Evolutionary conservation across 1,284 basidiomycete genomes (phyloP).

Genomic region (Takashimella tepidaria): DNA sequence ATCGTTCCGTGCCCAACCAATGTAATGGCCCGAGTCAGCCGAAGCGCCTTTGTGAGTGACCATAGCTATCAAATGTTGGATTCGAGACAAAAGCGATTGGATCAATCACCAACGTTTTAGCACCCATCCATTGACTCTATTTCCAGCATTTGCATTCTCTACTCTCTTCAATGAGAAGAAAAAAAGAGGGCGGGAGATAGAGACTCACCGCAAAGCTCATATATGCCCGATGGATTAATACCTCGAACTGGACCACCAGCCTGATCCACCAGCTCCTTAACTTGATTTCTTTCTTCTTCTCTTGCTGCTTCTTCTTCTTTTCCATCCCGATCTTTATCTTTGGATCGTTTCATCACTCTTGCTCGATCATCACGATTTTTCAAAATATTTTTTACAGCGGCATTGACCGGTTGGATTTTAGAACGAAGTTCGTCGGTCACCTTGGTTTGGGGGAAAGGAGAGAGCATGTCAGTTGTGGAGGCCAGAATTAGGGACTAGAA

Average conservation of each 20-base stretch:
- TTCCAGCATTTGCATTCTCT: not conserved
- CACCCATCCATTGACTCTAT: not conserved
- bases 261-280: conserved; percentile 26
- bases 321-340: conserved; percentile 38
- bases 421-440: conserved; percentile 69
- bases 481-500: too few species aligned
- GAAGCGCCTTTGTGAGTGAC: conserved; percentile 95
- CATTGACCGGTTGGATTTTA: conserved; percentile 65
- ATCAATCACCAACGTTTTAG: conserved; percentile 8
- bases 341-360: conserved; percentile 72
- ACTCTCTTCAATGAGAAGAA: not conserved
- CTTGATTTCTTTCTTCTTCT: conserved; percentile 39
- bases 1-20: conserved; percentile 58
- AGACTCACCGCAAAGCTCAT: conserved; percentile 46
- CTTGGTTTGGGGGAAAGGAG: conserved; percentile 7
- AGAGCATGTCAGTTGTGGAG: not conserved
- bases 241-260: conserved; percentile 13
- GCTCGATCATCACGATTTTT: conserved; percentile 78
- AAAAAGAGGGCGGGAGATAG: not conserved
- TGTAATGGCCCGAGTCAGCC: conserved; percentile 88
- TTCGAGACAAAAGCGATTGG: too few species aligned
- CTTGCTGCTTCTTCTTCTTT: conserved; percentile 40
- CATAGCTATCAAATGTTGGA: too few species aligned
- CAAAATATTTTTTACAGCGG: conserved; percentile 69
- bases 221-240: conserved; percentile 38